These are phyloP conservation scores for Phialocephala subalpina DNA, from an alignment of 2,329 filamentous ascomycete genomes.

Conservation along the genomic window DNA sequence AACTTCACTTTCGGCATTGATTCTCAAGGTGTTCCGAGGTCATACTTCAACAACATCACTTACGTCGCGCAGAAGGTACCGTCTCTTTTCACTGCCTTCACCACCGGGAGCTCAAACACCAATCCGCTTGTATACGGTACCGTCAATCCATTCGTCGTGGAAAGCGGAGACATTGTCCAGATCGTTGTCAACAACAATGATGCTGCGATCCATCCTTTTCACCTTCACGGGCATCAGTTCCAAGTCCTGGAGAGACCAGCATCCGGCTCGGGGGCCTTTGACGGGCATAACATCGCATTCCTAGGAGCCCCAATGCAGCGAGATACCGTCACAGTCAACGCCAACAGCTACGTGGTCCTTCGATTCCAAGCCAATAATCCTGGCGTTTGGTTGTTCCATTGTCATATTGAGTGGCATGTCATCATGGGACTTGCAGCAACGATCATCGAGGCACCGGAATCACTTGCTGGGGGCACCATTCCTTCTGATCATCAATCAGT, in stretches of 20 bases:
- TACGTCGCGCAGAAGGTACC: constrained; percentile 81
- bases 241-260: constrained; percentile 39
- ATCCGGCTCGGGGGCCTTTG: constrained; percentile 4
- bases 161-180: constrained; percentile 67
- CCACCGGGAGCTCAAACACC: constrained; percentile 52
- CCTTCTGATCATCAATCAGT: constrained; percentile 55
- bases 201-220: constrained; percentile 55
- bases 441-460: constrained; percentile 31
- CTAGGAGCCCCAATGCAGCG: constrained; percentile 56
- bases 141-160: constrained; percentile 70
- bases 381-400: constrained; percentile 59
- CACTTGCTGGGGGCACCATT: constrained; percentile 43
- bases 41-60: constrained; percentile 78
- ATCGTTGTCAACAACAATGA: constrained; percentile 60
- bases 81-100: constrained; percentile 78
- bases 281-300: constrained; percentile 13
- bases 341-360: constrained; percentile 50
- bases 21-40: constrained; percentile 37
- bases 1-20: constrained; percentile 32
- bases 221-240: constrained; percentile 64
- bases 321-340: constrained; percentile 50
- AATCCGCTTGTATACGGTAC: constrained; percentile 69
- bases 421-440: constrained; percentile 26
- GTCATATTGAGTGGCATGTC: constrained; percentile 56
- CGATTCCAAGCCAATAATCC: constrained; percentile 58